Base-by-base conservation (phyloP, 2,329 filamentous ascomycete genomes). In the Ceratocystis variospora region DNA sequence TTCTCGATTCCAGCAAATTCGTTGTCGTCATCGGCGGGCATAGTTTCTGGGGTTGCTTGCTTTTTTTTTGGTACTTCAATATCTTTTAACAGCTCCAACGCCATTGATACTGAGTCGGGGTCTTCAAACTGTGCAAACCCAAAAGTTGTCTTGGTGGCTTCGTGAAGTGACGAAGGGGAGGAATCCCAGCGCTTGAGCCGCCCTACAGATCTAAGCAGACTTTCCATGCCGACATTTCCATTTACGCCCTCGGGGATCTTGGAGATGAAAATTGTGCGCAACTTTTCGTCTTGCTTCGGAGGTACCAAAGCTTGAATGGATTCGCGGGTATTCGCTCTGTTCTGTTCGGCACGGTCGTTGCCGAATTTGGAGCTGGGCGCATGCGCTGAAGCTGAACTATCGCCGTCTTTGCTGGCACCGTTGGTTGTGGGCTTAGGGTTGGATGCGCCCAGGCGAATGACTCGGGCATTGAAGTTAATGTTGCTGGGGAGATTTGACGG, bases 91-190 rank as follows among this genome's bases (percentile, higher is more conserved):
- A 96, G 83, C 74, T 95, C 90, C 66, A 92, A 85, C 55, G 93
- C 94, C 57, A 87, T 87, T 74, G 87, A 86, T 70, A 99, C 80
- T 70, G 91, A 93, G 75, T 96, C 89, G 28, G 87, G 85, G 74
- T 97, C 92, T 69, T 96, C 93, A 75, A 89, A 99, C 76, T 96
- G 89, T 68, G 93, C 94, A 76, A 99, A 97, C 15, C 93, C 94
- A 79, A 97, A 97, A 69, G 87, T 87, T 76, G 87, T 87, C 66
- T 86, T 86, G 76, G 93, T 94, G 70, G 88, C 85, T 70, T 90
- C 86, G n/a, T 79, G 74, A 17, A 79, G 72, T 44, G 80, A 76
- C 17, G 79, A 81, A 62, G 83, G 84, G 44, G 86, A 87, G 68
- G 90, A 81, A 69, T 92, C 91, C 91, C 92, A 99, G 71, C 90